These are phyloP conservation scores for Fibroporia radiculosa DNA, from an alignment of 768 basidiomycete species.

Conservation along the genomic window DNA sequence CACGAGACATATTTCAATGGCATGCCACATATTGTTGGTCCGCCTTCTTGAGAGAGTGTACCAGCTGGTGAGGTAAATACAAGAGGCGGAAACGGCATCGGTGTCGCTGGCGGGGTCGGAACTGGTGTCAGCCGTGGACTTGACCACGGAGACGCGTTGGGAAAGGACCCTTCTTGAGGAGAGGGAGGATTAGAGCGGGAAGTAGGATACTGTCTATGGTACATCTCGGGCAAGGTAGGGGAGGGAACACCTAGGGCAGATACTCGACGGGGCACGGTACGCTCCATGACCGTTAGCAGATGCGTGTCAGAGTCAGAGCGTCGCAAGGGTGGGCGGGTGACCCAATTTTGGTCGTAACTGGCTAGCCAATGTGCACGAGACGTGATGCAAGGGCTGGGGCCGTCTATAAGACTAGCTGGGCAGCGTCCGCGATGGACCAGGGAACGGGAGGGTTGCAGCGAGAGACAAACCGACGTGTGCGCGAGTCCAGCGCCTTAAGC, in stretches of 20 bases:
- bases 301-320: neutral
- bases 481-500: no score
- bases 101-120: constrained; percentile 15
- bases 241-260: constrained; percentile 19
- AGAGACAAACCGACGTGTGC: neutral
- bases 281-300: constrained; percentile 11
- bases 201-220: constrained; percentile 53
- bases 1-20: constrained; percentile 79
- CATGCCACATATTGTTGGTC: constrained; percentile 57
- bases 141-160: constrained; percentile 11
- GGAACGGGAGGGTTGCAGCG: constrained; percentile 4
- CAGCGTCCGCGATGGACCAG: constrained; percentile 3
- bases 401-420: neutral
- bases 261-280: constrained; percentile 17
- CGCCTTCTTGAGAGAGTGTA: constrained; percentile 11
- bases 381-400: neutral
- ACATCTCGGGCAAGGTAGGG: constrained; percentile 41
- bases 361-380: neutral
- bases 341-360: neutral
- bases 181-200: constrained; percentile 42
- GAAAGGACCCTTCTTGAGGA: constrained; percentile 25
- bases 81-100: constrained; percentile 11
- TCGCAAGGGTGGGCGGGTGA: neutral
- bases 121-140: constrained; percentile 26
- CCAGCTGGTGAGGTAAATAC: constrained; percentile 11